Evolutionary conservation across 2,329 filamentous ascomycete genomes (phyloP), one percentile per base, ranked within the genome.

Genomic region (Fusarium veterinarium): DNA sequence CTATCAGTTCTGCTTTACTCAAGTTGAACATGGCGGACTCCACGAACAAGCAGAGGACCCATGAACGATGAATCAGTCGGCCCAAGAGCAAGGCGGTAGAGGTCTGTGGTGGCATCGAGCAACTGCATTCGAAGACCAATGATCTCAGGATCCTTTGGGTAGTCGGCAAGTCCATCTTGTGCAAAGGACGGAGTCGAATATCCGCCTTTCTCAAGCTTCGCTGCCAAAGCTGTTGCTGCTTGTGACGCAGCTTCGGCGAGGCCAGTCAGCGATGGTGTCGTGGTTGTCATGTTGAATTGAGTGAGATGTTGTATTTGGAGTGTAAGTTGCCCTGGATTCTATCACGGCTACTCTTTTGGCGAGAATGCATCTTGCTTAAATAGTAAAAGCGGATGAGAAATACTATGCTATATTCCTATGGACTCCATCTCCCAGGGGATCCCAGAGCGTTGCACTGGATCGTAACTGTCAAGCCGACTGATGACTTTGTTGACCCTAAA

Each of bases 81-180:
- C 5, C 64, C 72, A 6, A 69, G 64, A 1, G 71, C 52, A 20
- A 74, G 57, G 16, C 60, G 64, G 30, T 60, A 57, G 17, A 74
- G 45, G 20, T 69, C 68, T 8, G 31, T 49, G 20, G 56, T 44
- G 12, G 68, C 60, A 25, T 73, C 70, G 3, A 73, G 31, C 12
- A 74, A 20, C 37, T 64, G 38, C 40, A 73, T 48, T 5, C 62
- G 71, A 25, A 72, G 59, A 6, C 33, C 59, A n/a, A 69, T n/a
- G 17, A 74, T 23, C n/a, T 67, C 55, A 30, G 72, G 61, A 14
- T 57, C 38, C 25, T 67, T 72, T 5, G 68, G 62, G 13, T 69
- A 73, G 16, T 66, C 53, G 5, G 16, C 38, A 5, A 66, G 46
- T 6, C 72, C 58, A 35, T 64, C 58, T 45, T 60, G n/a, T 2